A percentile compares a stretch with the other conserved stretches of the same genome.
Evolutionary conservation across 768 basidiomycete species (phyloP).

Genomic region (Exsudoporus frostii): DNA sequence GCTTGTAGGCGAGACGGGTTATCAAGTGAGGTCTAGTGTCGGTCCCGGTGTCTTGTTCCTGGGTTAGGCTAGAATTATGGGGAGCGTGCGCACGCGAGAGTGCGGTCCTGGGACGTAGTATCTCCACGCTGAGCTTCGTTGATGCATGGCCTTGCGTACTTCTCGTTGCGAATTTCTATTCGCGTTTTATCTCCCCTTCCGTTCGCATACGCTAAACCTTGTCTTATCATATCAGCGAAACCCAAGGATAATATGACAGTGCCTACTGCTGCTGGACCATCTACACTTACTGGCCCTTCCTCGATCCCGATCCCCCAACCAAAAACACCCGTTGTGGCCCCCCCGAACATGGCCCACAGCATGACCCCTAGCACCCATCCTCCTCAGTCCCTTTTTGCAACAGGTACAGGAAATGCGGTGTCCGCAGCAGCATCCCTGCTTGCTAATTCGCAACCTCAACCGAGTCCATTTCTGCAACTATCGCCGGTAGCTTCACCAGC

Average conservation of each 20-base stretch:
- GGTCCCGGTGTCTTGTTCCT: not conserved
- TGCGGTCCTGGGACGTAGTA: not conserved
- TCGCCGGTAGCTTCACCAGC: conserved; percentile 14
- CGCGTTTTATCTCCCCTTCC: not conserved
- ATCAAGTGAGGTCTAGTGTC: not conserved
- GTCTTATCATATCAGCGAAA: conserved; percentile 16
- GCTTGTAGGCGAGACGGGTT: not conserved
- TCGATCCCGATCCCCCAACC: conserved; percentile 6
- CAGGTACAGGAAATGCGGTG: conserved; percentile 12
- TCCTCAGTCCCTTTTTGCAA: conserved; percentile 26
- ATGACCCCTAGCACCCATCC: conserved; percentile 34
- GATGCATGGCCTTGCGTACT: not conserved
- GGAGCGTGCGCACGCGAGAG: not conserved
- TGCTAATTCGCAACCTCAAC: conserved; percentile 24
- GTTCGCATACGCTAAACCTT: conserved; percentile 4
- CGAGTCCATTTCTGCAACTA: conserved; percentile 29
- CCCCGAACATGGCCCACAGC: conserved; percentile 20
- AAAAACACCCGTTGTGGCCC: conserved; percentile 18
- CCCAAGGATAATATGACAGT: conserved; percentile 17
- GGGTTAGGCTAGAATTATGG: not conserved
- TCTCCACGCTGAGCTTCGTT: not conserved
- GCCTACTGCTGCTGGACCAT: conserved; percentile 14
- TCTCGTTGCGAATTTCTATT: not conserved
- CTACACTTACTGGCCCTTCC: conserved; percentile 7
- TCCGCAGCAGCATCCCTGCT: conserved; percentile 18